A percentile compares a stretch with the other conserved stretches of the same genome.
phyloP scores from a whole-genome alignment of 805 yeast species.

The Ogataea glucozyma region DNA sequence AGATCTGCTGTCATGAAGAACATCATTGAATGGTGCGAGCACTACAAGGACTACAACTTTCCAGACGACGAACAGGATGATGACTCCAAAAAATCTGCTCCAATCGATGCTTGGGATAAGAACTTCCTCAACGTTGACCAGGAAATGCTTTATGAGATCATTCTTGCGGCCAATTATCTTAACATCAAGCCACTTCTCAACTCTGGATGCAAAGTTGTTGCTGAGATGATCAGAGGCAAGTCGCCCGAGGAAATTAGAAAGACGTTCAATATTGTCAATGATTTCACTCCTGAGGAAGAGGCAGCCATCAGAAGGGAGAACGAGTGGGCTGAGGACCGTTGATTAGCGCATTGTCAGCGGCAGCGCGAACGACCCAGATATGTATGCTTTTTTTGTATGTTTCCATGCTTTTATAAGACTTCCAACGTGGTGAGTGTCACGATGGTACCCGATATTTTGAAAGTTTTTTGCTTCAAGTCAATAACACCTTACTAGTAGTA shows the following conservation, averaged over 20 bases:
- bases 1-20: slow-evolving; percentile 83
- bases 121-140: slow-evolving; percentile 92
- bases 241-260: slow-evolving; percentile 79
- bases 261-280: slow-evolving; percentile 78
- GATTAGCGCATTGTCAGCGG: too few relatives aligned
- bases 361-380: too few relatives aligned
- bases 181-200: slow-evolving; percentile 74
- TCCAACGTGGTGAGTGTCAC: too few relatives aligned
- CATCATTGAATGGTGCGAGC: slow-evolving; percentile 95
- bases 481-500: too few relatives aligned
- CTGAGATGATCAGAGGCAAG: slow-evolving; percentile 81
- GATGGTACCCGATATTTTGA: too few relatives aligned
- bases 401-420: too few relatives aligned
- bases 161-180: slow-evolving; percentile 77
- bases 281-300: slow-evolving; percentile 84
- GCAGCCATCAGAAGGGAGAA: slow-evolving; percentile 85
- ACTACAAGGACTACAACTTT: slow-evolving; percentile 78
- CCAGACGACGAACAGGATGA: slow-evolving; percentile 81
- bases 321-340: slow-evolving; percentile 90
- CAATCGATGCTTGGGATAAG: slow-evolving; percentile 94
- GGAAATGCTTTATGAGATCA: slow-evolving; percentile 80
- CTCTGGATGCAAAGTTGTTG: slow-evolving; percentile 79
- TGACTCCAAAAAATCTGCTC: slow-evolving; percentile 83
- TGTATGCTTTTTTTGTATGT: not conserved
- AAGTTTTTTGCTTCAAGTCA: too few relatives aligned